Conservation (phyloP, 768 basidiomycete genomes). For the Tylopilus intermedius region DNA sequence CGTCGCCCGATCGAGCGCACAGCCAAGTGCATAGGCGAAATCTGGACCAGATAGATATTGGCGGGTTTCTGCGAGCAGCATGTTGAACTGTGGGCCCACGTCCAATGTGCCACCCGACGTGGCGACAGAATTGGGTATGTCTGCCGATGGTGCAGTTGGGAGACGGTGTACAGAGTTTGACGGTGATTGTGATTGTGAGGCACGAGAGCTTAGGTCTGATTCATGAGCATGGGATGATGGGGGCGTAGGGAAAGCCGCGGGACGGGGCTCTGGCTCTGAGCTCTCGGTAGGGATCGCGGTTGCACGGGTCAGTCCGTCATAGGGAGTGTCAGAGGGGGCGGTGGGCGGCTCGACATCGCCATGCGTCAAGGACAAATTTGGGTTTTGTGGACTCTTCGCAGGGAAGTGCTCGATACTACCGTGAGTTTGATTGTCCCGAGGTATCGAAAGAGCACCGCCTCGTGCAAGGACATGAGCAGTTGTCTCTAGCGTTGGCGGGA, state of each 20-base stretch:
- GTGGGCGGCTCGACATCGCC: background rate
- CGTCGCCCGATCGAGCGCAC: conserved; percentile 67
- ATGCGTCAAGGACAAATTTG: background rate
- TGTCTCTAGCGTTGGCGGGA: conserved; percentile 69
- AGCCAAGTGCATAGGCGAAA: conserved; percentile 65
- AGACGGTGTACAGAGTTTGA: conserved; percentile 20
- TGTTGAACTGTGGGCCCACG: conserved; percentile 42
- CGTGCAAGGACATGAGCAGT: conserved; percentile 64
- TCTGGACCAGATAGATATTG: conserved; percentile 59
- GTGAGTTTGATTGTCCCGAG: background rate
- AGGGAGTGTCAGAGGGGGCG: background rate
- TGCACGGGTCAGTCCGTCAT: conserved; percentile 7
- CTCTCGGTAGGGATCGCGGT: conserved; percentile 18
- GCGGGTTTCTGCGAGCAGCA: conserved; percentile 67
- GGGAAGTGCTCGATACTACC: background rate
- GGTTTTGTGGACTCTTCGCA: background rate
- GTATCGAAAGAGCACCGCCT: conserved; percentile 42
- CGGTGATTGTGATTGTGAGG: conserved; percentile 26
- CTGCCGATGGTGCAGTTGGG: background rate
- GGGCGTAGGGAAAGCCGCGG: conserved; percentile 18
- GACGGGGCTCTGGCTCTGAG: conserved; percentile 7
- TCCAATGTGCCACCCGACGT: conserved; percentile 6
- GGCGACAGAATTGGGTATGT: background rate
- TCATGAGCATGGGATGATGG: conserved; percentile 16
- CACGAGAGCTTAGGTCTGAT: conserved; percentile 20